Base-by-base conservation (phyloP, 352 stramenopile genomes). In the Phytophthora syringae region DNA sequence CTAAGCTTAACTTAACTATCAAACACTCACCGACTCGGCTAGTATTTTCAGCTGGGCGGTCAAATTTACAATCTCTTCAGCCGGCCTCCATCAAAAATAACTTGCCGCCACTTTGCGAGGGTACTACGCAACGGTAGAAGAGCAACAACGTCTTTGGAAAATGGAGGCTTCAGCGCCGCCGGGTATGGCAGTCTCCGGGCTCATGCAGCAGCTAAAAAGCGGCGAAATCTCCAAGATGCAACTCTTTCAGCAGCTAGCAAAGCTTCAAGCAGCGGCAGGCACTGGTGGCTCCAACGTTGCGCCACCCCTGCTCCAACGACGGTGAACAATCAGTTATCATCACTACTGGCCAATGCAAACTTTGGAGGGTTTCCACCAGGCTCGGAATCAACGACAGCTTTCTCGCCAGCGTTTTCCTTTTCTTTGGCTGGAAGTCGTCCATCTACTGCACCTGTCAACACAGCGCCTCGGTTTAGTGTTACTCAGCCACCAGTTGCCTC, bases 151-250 rank as follows among this genome's bases (percentile, higher is more conserved):
- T 42, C 20, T 9, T 27, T 36, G 34, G 13, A 30, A 48, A 51
- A 87, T 89, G 80, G 80, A 89, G 27, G 27, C 65, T 16, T 59
- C 76, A 12, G 16, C 64, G 15, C 70, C 78, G 12, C 66, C 77
- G 28, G 47, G 58, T 22, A 18, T 65, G 15, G 83, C 77, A 7
- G 80, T 94, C 51, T 89, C 84, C 9, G 79, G 62, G 36, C 80
- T 93, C 57, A 90, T 94, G 81, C 82, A 92, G 67, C 85, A 93
- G 66, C 77, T 94, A 32, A 94, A 94, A 65, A 88, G 64, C 52
- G 86, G 86, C 20, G 83, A 92, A 55, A 94, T 94, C 67, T 90
- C 84, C 37, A 93, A 92, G 58, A 89, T 90, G 76, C 79, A 94
- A 64, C 75, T 94, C 47, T 94, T 94, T 69, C 81, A 93, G 65